Evolutionary conservation across 2,329 filamentous ascomycete species (phyloP), one percentile per base, ranked within the genome.

Genomic region (Juglanconis juglandina): DNA sequence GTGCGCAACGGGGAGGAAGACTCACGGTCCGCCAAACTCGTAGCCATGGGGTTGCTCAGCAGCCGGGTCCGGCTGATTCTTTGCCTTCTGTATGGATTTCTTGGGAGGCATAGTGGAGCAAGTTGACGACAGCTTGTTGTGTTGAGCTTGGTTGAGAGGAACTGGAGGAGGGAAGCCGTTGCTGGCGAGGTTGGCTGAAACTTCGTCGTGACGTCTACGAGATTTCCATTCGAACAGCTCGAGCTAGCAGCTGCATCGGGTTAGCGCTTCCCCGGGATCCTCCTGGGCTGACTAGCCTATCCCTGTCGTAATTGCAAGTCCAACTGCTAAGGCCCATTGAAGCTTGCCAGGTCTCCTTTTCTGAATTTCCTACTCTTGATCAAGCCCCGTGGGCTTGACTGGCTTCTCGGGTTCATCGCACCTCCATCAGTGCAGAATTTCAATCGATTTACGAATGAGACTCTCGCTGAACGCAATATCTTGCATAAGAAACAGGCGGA

Each of bases 1-100:
- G 48, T 6, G 17, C 33, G 13, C 49, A 55, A 52, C 5, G 24
- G 24, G 24, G 24, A 13, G 37, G 9, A 10, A 33, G 9, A 73
- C 77, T 69, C 71, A 82, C 81, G 81, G 80, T 62, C 81, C 81
- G 56, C 76, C 74, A 67, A 83, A 83, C 62, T 83, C 79, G 66
- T 82, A 83, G 64, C 77, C 77, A 60, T 79, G 79, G 53, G 69
- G 65, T 63, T 71, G 68, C 56, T 63, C 62, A 7, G 65, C 65
- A 50, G 62, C 59, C 5, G 65, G 65, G 51, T 58, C 60, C 5
- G 65, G 65, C 53, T 57, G 62, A 58, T 64, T 57, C 50, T 65
- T 62, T 13, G 56, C 44, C 58, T 67, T 67, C 13, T 63, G 44
- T 13, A 62, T 32, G 34, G 42, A 10, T 30, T 53, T 51, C 42